phyloP scores from a whole-genome alignment of 345 rosid species.

The Corchorus capsularis region DNA sequence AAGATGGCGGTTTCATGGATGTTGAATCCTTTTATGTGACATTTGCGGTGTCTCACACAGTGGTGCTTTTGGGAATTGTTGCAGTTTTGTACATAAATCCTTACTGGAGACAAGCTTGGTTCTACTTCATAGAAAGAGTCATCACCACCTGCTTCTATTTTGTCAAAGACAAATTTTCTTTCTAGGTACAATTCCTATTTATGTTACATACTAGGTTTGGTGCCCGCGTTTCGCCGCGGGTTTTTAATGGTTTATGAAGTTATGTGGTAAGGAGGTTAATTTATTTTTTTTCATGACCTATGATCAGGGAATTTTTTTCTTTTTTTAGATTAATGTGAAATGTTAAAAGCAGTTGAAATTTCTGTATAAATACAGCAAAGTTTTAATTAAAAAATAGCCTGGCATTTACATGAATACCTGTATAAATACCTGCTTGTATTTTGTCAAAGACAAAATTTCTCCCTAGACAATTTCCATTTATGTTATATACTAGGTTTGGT shows the following conservation, averaged over 20 bases:
- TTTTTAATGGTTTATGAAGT: too few species aligned
- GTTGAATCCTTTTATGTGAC: not conserved
- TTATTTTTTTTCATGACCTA: too few species aligned
- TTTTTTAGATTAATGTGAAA: too few species aligned
- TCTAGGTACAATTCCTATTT: not conserved
- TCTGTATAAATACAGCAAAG: too few species aligned
- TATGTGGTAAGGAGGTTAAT: too few species aligned
- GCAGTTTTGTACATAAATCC: constrained; percentile 4
- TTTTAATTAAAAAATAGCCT: too few species aligned
- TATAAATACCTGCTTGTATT: not conserved
- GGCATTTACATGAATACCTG: too few species aligned
- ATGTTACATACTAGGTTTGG: too few species aligned
- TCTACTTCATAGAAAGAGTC: not conserved
- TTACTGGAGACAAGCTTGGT: constrained; percentile 11
- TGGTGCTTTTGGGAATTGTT: not conserved
- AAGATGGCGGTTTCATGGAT: not conserved
- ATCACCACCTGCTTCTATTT: not conserved
- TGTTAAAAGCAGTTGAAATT: too few species aligned
- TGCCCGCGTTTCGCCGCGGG: too few species aligned
- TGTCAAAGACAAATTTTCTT: not conserved
- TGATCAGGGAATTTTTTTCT: too few species aligned
- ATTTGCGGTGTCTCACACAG: not conserved
- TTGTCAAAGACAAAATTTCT: not conserved
- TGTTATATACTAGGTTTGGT: too few species aligned
- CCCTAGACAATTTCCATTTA: not conserved